phyloP scores from a whole-genome alignment of 2,329 filamentous ascomycete species.

The Aspergillus sp. region DNA sequence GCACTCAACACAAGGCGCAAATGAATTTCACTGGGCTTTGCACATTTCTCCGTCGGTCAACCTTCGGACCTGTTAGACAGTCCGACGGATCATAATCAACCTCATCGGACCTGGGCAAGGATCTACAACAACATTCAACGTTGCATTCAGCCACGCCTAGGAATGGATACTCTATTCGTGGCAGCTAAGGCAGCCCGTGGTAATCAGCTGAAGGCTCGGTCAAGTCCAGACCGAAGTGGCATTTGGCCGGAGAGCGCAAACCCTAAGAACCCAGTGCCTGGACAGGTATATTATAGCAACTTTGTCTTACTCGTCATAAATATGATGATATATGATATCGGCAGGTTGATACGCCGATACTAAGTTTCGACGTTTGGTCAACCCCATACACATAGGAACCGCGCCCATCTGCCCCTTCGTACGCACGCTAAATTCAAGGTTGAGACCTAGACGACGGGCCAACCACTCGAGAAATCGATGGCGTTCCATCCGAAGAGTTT shows the following conservation, averaged over 20 bases:
- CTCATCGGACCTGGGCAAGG: not conserved
- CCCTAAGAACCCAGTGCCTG: too few species aligned
- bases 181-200: not conserved
- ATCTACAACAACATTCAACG: not conserved
- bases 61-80: not conserved
- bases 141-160: not conserved
- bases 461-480: conserved; percentile 45
- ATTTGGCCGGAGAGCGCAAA: not conserved
- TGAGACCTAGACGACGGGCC: conserved; percentile 40
- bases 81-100: not conserved
- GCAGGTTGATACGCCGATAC: not conserved
- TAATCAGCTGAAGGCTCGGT: not conserved
- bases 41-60: not conserved
- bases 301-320: too few species aligned
- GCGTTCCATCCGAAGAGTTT: conserved; percentile 51
- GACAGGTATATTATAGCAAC: too few species aligned
- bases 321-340: too few species aligned
- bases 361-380: not conserved
- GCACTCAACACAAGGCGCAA: too few species aligned
- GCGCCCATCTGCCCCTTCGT: not conserved
- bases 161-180: not conserved
- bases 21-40: not conserved
- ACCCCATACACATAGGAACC: not conserved
- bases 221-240: not conserved
- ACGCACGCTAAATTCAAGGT: not conserved